Percentiles rank a stretch among this genome's conserved stretches.
Evolutionary conservation across 2,329 filamentous ascomycete genomes (phyloP).

Genomic region (Fusarium armeniacum): DNA sequence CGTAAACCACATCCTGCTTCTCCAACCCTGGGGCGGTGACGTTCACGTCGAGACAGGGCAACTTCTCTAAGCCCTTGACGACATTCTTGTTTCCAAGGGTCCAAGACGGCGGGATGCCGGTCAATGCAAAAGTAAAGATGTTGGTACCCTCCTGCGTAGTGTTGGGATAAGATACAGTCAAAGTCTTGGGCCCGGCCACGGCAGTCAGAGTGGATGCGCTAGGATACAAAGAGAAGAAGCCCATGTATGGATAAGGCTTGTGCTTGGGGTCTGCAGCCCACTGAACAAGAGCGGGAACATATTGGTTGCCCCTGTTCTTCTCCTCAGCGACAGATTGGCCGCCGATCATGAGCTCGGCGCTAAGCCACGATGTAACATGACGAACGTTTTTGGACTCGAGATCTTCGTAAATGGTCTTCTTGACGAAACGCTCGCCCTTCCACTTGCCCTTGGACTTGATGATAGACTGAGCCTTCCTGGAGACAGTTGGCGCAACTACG

Average conservation of each 20-base stretch:
- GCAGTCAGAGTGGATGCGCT: conserved; percentile 15
- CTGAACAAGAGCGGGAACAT: conserved; percentile 34
- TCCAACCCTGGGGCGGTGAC: conserved; percentile 11
- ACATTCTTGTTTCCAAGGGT: conserved; percentile 23
- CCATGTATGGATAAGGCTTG: conserved; percentile 21
- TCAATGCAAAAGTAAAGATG: conserved; percentile 21
- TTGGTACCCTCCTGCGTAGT: conserved; percentile 16
- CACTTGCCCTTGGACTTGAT: conserved; percentile 53
- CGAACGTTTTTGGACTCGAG: conserved; percentile 52
- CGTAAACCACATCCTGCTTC: conserved; percentile 54
- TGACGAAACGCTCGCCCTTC: conserved; percentile 54
- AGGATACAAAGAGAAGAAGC: conserved; percentile 21
- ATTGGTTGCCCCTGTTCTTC: conserved; percentile 57
- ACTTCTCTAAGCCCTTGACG: conserved; percentile 6
- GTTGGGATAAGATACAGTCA: conserved; percentile 26
- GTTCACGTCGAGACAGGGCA: conserved; percentile 19
- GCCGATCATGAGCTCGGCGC: conserved; percentile 60
- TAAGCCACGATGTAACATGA: conserved; percentile 58
- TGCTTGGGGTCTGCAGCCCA: conserved; percentile 18
- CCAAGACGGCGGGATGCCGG: conserved; percentile 25
- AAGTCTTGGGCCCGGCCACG: conserved; percentile 3
- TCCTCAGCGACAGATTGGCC: conserved; percentile 56
- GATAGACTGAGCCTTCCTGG: conserved; percentile 46
- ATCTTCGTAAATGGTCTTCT: conserved; percentile 55
- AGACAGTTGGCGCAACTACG: conserved; percentile 55